These are phyloP conservation scores for Aspergillus brasiliensis DNA, from an alignment of 2,329 filamentous ascomycete genomes.

Conservation along the genomic window DNA sequence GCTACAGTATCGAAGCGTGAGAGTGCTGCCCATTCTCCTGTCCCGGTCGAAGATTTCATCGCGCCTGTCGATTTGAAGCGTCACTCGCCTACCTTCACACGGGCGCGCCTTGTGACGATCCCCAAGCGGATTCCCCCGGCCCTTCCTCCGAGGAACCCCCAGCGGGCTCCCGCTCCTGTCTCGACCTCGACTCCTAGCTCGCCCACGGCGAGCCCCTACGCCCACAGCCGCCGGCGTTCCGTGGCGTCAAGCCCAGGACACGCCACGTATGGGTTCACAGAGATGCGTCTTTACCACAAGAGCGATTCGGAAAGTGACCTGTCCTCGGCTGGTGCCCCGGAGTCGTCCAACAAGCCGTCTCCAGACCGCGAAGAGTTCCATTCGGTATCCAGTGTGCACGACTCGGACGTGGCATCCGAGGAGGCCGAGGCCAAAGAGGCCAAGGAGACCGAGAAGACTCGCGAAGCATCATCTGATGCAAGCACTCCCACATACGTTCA, in stretches of 20 bases:
- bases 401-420: constrained; percentile 28
- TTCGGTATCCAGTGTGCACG: constrained; percentile 40
- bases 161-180: constrained; percentile 28
- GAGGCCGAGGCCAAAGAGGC: neutral
- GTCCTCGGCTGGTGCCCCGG: constrained; percentile 13
- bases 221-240: constrained; percentile 25
- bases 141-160: constrained; percentile 73
- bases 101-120: constrained; percentile 81
- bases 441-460: constrained; percentile 12
- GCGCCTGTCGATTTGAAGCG: constrained; percentile 61
- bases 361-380: constrained; percentile 45
- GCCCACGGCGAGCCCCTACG: constrained; percentile 27
- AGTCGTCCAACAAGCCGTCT: constrained; percentile 16
- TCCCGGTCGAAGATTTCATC: constrained; percentile 44
- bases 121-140: constrained; percentile 75
- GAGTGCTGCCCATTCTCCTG: constrained; percentile 36
- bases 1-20: constrained; percentile 53
- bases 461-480: neutral
- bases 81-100: constrained; percentile 68
- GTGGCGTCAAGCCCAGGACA: constrained; percentile 26
- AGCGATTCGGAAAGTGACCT: constrained; percentile 17
- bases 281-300: constrained; percentile 18
- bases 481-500: neutral
- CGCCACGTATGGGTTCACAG: constrained; percentile 20
- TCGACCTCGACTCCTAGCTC: constrained; percentile 27